Conservation (phyloP, 1,139 yeast species). For the Sugiyamaella grinbergsii region DNA sequence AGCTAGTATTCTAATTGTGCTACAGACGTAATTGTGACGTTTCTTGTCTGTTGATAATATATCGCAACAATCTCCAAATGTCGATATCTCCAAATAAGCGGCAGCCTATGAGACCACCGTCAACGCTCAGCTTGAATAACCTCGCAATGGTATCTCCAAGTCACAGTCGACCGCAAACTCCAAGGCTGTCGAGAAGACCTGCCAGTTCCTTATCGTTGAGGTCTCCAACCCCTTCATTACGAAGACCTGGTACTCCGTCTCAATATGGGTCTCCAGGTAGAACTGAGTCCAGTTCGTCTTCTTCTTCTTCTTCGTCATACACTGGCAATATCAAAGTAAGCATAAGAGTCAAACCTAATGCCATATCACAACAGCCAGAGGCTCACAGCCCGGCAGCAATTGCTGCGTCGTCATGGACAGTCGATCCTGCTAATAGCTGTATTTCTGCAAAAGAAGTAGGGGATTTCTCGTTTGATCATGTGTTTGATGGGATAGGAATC, state of each 20-base stretch:
- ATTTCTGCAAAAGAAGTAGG: constrained; percentile 41
- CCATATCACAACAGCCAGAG: constrained; percentile 14
- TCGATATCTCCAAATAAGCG: constrained; percentile 11
- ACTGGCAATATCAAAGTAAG: constrained; percentile 44
- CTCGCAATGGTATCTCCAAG: constrained; percentile 8
- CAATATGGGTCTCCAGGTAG: constrained; percentile 8
- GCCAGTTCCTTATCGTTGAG: constrained; percentile 35
- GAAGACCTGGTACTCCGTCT: constrained; percentile 24
- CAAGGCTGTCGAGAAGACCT: constrained; percentile 34
- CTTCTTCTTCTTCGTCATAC: constrained; percentile 25
- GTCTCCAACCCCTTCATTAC: constrained; percentile 35
- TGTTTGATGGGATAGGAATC: constrained; percentile 51
- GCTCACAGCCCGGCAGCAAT: not conserved
- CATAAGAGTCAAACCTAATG: constrained; percentile 41
- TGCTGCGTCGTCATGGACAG: constrained; percentile 18
- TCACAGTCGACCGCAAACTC: constrained; percentile 36
- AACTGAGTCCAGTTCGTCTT: not conserved
- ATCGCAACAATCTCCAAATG: not conserved
- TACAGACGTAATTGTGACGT: no score
- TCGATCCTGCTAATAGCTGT: constrained; percentile 15
- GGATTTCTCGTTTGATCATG: constrained; percentile 72
- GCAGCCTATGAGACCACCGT: constrained; percentile 16
- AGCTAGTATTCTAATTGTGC: no score
- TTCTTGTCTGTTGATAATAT: no score
- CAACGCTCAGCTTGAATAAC: constrained; percentile 4